Evolutionary conservation across 257 asterid species (phyloP).

Genomic region (Solanum chaucha): DNA sequence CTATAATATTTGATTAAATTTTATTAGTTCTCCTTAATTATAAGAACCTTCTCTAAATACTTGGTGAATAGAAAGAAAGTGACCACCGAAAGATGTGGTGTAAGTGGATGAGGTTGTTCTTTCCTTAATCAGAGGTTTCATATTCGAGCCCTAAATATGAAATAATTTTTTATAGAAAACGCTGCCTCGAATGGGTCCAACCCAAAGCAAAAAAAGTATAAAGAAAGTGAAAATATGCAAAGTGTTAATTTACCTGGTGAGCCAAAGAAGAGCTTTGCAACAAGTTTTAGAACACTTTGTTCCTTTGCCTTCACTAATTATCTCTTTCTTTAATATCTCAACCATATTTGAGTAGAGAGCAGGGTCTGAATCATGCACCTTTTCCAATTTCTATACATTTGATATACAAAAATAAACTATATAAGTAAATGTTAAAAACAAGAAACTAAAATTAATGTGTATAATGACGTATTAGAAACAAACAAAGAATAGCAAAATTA

Average conservation of each 20-base stretch:
- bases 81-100: not conserved
- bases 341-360: conserved; percentile 50
- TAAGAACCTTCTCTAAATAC: not conserved
- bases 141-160: not conserved
- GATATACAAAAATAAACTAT: not conserved
- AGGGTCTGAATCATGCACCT: conserved; percentile 55
- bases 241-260: conserved; percentile 42
- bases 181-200: not conserved
- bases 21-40: not conserved
- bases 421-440: not conserved
- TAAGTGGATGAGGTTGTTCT: not conserved
- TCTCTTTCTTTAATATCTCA: conserved; percentile 66
- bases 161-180: not conserved
- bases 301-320: conserved; percentile 37
- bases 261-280: conserved; percentile 82
- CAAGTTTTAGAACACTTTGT: conserved; percentile 47
- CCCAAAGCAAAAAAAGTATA: no score
- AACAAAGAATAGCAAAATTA: not conserved
- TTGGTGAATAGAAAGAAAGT: not conserved
- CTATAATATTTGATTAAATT: no score
- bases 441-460: not conserved
- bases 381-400: conserved; percentile 58
- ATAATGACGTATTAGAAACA: not conserved
- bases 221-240: not conserved
- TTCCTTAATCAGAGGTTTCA: not conserved